Evolutionary conservation across 345 rosid species (phyloP), one percentile per base, ranked within the genome.

Genomic region (Lumnitzera littorea): DNA sequence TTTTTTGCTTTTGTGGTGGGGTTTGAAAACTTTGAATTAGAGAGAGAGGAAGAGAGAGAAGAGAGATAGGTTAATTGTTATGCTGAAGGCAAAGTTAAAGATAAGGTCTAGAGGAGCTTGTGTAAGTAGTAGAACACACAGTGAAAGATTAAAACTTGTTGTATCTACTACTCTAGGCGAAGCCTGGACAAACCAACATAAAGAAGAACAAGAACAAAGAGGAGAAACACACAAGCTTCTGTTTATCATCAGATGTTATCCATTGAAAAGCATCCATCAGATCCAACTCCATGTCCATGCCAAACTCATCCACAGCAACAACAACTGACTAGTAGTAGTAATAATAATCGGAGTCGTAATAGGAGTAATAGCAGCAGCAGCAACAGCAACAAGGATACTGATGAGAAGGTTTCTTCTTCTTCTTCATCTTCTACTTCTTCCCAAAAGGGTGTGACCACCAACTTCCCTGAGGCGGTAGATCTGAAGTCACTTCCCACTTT

Each of bases 161-260:
- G 43, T 36, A 7, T 36, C 43, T 36, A 36, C 43, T 36, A 36
- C 43, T 36, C 43, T 36, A 4, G 43, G 70, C 53, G 29, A 54
- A 54, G 24, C 57, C 23, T 31, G n/a, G 68, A 56, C 56, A 55
- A 58, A 79, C 78, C 84, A 78, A 80, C 87, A 73, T 88, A 82
- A 79, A 81, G 67, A 78, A 72, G 78, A 69, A 74, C 53, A 46
- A 36, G 43, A 36, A 36, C 43, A 36, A 36, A 6, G 43, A 36
- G 43, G 43, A 36, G 43, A 36, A 9, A 4, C 7, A 36, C 7
- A 36, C 43, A 36, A 36, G 43, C 43, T 36, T 36, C 43, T 9
- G 83, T 71, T 78, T 80, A 69, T 66, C 92, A 62, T 86, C 98
- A 88, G 89, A 87, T 89, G 91, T 85, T 85, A 83, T 83, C 79